Evolutionary conservation across 2,329 filamentous ascomycete genomes (phyloP), one percentile per base, ranked within the genome.

Genomic region (Verticillium isaacii): DNA sequence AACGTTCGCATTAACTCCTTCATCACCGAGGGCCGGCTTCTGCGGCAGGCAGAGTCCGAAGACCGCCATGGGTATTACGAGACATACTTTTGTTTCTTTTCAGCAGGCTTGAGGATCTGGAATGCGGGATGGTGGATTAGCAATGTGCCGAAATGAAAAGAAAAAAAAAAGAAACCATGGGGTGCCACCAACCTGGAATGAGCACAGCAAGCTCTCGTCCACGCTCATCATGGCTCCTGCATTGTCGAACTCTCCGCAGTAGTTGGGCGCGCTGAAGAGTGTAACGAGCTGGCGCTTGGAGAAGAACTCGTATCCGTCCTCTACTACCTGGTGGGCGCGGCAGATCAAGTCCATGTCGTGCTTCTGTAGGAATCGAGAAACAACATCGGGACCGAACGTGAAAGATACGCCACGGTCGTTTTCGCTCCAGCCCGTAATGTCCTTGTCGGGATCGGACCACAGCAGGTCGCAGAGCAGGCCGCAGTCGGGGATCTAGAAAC

Each of bases 21-120:
- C 85, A 82, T 88, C 88, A 80, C 85, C 83, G 78, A 88, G 87
- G 74, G 74, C 75, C 77, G 85, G 83, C 56, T 78, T 89, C 91
- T 81, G 85, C 83, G 78, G 87, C 85, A 83, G 87, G 82, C 79
- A 85, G 82, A 66, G 68, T 66, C 77, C 86, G 85, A 82, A 83
- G 85, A 82, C 85, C 83, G 81, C 85, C 84, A 81, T 85, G 88
- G 79, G 89, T 84, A 81, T 85, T 84, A 81, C 83, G 84, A 82
- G 88, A 85, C 76, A 96, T 96, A 98, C 93, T 98, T 98, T 92
- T 97, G 94, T 89, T 99, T 99, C 89, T 99, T 99, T 87, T 99
- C 95, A 79, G 95, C 95, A 74, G 95, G 95, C 85, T 98, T 99
- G 83, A 99, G 85, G 76, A 99, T 98, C 92, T 96, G 70, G 32